These are phyloP conservation scores for Euphorbia pulcherrima DNA, from an alignment of 345 rosid genomes.

Conservation along the genomic window DNA sequence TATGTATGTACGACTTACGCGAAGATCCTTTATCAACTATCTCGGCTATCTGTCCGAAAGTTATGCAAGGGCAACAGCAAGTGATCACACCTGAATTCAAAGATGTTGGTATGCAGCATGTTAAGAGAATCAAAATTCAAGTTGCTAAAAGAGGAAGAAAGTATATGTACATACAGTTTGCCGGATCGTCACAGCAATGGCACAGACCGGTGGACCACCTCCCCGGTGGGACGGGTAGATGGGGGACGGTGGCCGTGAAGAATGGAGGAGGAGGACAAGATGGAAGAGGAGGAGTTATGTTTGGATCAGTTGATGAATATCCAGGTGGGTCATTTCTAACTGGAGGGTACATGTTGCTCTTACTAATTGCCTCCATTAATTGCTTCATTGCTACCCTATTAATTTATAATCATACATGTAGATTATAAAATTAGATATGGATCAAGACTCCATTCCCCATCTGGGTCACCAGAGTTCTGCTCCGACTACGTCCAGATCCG, in stretches of 20 bases:
- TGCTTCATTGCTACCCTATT: too few relatives aligned
- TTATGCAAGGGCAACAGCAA: constrained; percentile 49
- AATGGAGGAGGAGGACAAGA: neutral
- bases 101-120: too few relatives aligned
- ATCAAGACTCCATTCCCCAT: too few relatives aligned
- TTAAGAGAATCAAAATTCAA: neutral
- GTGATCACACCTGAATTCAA: constrained; percentile 36
- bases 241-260: neutral
- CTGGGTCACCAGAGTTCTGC: too few relatives aligned
- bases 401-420: too few relatives aligned
- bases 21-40: constrained; percentile 34
- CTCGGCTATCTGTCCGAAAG: constrained; percentile 51
- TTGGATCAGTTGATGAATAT: constrained; percentile 81
- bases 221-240: neutral
- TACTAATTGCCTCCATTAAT: too few relatives aligned
- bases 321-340: too few relatives aligned
- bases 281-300: constrained; percentile 34
- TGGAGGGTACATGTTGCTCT: too few relatives aligned
- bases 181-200: constrained; percentile 36
- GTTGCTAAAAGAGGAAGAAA: neutral
- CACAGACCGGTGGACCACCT: constrained; percentile 29
- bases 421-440: too few relatives aligned
- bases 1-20: too few relatives aligned
- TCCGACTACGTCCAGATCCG: too few relatives aligned
- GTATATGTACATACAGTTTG: constrained; percentile 14